Evolutionary conservation across 108 stramenopile species (phyloP).

Genomic region (Aureococcus anophagefferens): DNA sequence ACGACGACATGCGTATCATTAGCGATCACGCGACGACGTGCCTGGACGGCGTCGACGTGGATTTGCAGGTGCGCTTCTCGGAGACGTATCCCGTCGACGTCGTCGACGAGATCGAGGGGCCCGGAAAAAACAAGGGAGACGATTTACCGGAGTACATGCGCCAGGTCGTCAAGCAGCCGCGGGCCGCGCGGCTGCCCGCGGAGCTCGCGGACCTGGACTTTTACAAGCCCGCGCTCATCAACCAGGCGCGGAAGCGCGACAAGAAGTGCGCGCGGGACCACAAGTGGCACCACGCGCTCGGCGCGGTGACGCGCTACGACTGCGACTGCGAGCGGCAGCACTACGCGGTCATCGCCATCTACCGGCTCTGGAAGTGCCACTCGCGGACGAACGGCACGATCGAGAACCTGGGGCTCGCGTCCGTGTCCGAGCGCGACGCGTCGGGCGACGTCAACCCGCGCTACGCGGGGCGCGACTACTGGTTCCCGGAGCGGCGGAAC

Average conservation of each 20-base stretch:
- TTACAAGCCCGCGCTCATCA: constrained; percentile 2
- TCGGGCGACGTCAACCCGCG: background rate
- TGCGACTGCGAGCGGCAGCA: constrained; percentile 58
- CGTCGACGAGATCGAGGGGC: background rate
- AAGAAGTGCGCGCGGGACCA: constrained; percentile 56
- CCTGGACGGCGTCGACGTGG: constrained; percentile 38
- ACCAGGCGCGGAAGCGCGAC: background rate
- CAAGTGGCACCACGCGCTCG: constrained; percentile 53
- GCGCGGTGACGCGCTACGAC: constrained; percentile 51
- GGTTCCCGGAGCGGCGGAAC: constrained; percentile 30
- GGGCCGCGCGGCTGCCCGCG: background rate
- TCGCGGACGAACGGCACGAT: constrained; percentile 23
- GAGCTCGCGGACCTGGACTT: background rate
- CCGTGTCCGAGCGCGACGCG: constrained; percentile 3
- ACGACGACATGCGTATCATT: constrained; percentile 37
- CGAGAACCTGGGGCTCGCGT: constrained; percentile 48
- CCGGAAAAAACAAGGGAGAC: constrained; percentile 3
- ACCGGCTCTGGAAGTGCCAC: constrained; percentile 67
- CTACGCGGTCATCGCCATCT: constrained; percentile 46
- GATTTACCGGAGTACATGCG: background rate
- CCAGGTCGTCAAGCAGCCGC: background rate
- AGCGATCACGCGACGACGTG: constrained; percentile 48
- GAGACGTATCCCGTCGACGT: too few relatives aligned
- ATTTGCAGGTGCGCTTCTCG: constrained; percentile 1
- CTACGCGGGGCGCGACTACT: constrained; percentile 51